phyloP scores from a whole-genome alignment of 768 basidiomycete genomes.

The Harrya chromipes region DNA sequence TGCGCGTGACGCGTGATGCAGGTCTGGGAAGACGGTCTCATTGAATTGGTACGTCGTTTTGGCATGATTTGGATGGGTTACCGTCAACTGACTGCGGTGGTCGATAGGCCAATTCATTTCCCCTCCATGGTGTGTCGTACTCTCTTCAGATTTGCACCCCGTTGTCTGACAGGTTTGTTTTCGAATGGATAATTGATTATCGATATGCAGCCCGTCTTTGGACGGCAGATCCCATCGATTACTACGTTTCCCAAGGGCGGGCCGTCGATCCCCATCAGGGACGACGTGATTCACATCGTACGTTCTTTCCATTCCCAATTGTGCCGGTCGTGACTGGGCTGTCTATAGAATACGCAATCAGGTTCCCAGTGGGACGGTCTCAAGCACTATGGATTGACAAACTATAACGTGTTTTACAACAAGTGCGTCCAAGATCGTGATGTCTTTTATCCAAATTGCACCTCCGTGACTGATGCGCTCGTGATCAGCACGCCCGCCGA shows the following conservation, averaged over 20 bases:
- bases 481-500: slow-evolving; percentile 40
- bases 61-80: too few species aligned
- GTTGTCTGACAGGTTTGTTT: not conserved
- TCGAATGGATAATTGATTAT: too few species aligned
- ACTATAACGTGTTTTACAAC: slow-evolving; percentile 60
- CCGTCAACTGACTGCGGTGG: slow-evolving; percentile 1
- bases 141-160: not conserved
- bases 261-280: slow-evolving; percentile 21
- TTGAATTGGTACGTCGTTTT: slow-evolving; percentile 54
- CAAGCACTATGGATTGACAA: slow-evolving; percentile 52
- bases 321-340: not conserved
- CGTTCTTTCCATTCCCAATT: not conserved
- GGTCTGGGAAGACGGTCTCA: slow-evolving; percentile 52
- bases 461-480: not conserved
- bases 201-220: slow-evolving; percentile 50
- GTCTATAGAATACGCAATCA: slow-evolving; percentile 61
- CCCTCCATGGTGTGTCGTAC: slow-evolving; percentile 48
- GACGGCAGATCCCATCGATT: slow-evolving; percentile 51
- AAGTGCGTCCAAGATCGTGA: slow-evolving; percentile 37
- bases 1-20: slow-evolving; percentile 16
- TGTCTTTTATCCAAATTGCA: too few species aligned
- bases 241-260: slow-evolving; percentile 34
- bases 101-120: slow-evolving; percentile 60
- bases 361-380: slow-evolving; percentile 71
- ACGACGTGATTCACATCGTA: slow-evolving; percentile 59